Base-by-base conservation (phyloP, 768 basidiomycete genomes). In the Naematelia aurantialba region DNA sequence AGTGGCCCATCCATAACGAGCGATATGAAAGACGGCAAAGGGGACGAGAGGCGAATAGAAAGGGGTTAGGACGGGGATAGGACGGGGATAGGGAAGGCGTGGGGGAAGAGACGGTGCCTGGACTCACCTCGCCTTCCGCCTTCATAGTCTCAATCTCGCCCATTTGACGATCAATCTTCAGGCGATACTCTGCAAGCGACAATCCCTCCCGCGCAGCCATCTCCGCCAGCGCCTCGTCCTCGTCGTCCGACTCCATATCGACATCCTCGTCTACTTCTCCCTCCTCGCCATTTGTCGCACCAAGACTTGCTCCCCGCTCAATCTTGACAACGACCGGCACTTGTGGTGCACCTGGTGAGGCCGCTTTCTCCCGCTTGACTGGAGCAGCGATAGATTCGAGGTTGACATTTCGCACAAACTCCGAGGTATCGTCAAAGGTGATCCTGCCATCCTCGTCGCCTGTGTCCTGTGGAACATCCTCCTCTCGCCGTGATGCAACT, bases 361-460 rank as follows among this genome's bases (percentile, higher is more conserved):
- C 68, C 83, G 85, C 31, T 68, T 72, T 52, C 60, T 75, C 77
- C n/a, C 69, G 60, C 63, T 77, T 76, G 46, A 73, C 70, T 3
- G 62, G 63, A 21, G 62, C 62, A 8, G 62, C 58, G 0, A 72
- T 61, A 0, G 66, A 67, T 42, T 75, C 72, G 5, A 69, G 57
- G 0, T 67, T 71, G 55, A 79, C 76, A 56, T 79, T 86, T 17
- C 92, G 85, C 42, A 98, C 89, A 65, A 99, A 99, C 75, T 97
- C 94, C 0, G 91, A 91, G 0, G 94, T 98, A 66, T 97, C 93
- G 71, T 98, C 93, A 62, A 99, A 91, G 0, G 88, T 89, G 29
- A 97, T 80, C 17, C 78, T 77, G 1, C 78, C 81, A 22, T 81
- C 83, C 1, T 80, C 81, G 8, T 70, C 70, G 5, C 65, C 68